A percentile compares a stretch with the other conserved stretches of the same genome.
These are phyloP conservation scores for Fonticula alba DNA, from an alignment of 78 protist species.

Conservation along the genomic window DNA sequence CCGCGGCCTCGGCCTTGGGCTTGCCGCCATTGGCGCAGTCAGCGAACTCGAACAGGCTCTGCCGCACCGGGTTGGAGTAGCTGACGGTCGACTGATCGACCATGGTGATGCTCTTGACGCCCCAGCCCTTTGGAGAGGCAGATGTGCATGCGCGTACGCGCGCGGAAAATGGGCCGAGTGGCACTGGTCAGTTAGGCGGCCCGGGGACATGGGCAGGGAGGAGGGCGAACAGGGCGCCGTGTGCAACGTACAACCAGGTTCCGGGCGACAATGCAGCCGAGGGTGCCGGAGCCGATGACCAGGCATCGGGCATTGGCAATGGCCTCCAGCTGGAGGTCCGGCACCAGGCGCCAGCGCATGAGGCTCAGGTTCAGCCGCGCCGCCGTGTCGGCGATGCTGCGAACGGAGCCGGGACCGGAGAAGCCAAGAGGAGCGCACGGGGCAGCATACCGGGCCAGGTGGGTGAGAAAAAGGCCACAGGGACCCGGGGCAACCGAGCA, in stretches of 20 bases:
- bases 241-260: slow-evolving; percentile 42
- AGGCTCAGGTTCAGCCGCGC: slow-evolving; percentile 70
- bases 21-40: slow-evolving; percentile 51
- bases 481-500: too few relatives aligned
- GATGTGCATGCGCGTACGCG: neutral
- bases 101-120: slow-evolving; percentile 76
- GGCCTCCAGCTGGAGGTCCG: slow-evolving; percentile 59
- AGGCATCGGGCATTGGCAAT: slow-evolving; percentile 43
- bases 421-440: too few relatives aligned
- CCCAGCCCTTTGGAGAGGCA: slow-evolving; percentile 52
- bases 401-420: too few relatives aligned
- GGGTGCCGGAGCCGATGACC: slow-evolving; percentile 93
- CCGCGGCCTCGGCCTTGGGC: slow-evolving; percentile 77
- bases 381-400: slow-evolving; percentile 28
- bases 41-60: slow-evolving; percentile 55
- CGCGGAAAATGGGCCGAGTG: too few relatives aligned
- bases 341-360: slow-evolving; percentile 94
- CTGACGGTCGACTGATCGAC: slow-evolving; percentile 77
- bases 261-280: slow-evolving; percentile 95
- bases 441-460: too few relatives aligned
- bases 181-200: too few relatives aligned
- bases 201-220: too few relatives aligned
- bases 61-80: slow-evolving; percentile 87
- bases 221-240: too few relatives aligned
- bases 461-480: too few relatives aligned